Base-by-base conservation (phyloP, 257 asterid genomes). In the Thymus mandschuricus region DNA sequence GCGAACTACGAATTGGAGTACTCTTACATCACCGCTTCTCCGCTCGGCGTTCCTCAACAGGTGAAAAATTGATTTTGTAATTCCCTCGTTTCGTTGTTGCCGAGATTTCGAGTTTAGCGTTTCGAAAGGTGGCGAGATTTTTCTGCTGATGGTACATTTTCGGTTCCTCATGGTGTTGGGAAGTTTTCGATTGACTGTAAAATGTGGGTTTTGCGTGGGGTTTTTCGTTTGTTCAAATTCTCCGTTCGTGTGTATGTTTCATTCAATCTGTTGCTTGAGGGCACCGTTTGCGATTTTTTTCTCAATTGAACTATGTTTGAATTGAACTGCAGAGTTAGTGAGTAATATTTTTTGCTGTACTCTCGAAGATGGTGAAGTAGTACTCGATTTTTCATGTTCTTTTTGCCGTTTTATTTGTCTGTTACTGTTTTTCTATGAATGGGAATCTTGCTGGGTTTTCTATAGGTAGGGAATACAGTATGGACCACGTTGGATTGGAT, bases 11-110 rank as follows among this genome's bases (percentile, higher is more conserved):
- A 85, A 15, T 84, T 95, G 78, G 98, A 81, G 65, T 44, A 82
- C 70, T 85, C 97, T 5, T 94, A 91, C 80, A 82, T 85, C 46
- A 89, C 90, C 44, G 97, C 78, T 66, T 89, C 97, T 61, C 99
- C 99, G 6, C 90, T 91, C n/a, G 98, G 99, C 33, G 86, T 91
- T 72, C 95, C 98, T 64, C 99, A 95, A 71, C 97, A 87, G 98
- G 99, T 94, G 27, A 61, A 21, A 21, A 21, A 3, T 51, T 75
- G 27, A 27, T 3, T 48, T 55, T 33, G 50, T n/a, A 7, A 44
- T 7, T 44, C 3, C n/a, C 6, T 3, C 29, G 21, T 21, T 21
- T 21, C 21, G 21, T 41, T 43, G 41, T 68, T 6, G 1, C 8
- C 34, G 4, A 10, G 62, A 30, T 21, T 57, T 55, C 64, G 2